These are phyloP conservation scores for Spergularia azorica DNA, from an alignment of 179 eudicot genomes.

Conservation along the genomic window DNA sequence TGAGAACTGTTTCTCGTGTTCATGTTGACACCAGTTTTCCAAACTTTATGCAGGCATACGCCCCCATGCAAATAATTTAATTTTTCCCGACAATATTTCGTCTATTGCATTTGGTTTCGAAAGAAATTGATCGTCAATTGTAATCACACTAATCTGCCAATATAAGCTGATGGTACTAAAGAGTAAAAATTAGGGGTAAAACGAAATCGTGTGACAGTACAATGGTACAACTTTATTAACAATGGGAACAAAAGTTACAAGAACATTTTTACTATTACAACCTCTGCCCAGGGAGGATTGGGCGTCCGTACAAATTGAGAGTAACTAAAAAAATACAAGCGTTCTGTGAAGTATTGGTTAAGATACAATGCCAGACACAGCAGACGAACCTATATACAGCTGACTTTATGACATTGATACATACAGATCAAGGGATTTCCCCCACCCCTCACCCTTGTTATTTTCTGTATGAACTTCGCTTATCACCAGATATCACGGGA, in stretches of 20 bases:
- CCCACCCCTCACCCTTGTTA: slow-evolving; percentile 20
- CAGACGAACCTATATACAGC: slow-evolving; percentile 37
- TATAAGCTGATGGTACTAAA: too few relatives aligned
- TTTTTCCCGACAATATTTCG: too few relatives aligned
- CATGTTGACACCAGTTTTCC: neutral
- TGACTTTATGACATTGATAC: slow-evolving; percentile 17
- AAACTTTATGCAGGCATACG: too few relatives aligned
- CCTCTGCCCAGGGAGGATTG: slow-evolving; percentile 22
- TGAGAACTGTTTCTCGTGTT: neutral
- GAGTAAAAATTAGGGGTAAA: too few relatives aligned
- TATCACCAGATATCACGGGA: slow-evolving; percentile 16
- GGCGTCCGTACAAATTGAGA: slow-evolving; percentile 20
- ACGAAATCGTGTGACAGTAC: neutral
- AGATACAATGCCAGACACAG: slow-evolving; percentile 21
- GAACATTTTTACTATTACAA: slow-evolving; percentile 25
- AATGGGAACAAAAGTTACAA: slow-evolving; percentile 25
- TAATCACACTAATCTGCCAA: too few relatives aligned
- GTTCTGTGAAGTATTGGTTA: slow-evolving; percentile 26
- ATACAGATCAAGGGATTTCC: slow-evolving; percentile 19
- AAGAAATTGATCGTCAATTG: too few relatives aligned
- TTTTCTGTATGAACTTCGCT: slow-evolving; percentile 22
- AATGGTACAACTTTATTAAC: slow-evolving; percentile 20
- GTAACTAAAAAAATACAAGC: slow-evolving; percentile 23
- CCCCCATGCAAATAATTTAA: too few relatives aligned
- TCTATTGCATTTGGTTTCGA: too few relatives aligned